Conservation (phyloP, 305 asterid species). For the Fraxinus xanthoxyloides region DNA sequence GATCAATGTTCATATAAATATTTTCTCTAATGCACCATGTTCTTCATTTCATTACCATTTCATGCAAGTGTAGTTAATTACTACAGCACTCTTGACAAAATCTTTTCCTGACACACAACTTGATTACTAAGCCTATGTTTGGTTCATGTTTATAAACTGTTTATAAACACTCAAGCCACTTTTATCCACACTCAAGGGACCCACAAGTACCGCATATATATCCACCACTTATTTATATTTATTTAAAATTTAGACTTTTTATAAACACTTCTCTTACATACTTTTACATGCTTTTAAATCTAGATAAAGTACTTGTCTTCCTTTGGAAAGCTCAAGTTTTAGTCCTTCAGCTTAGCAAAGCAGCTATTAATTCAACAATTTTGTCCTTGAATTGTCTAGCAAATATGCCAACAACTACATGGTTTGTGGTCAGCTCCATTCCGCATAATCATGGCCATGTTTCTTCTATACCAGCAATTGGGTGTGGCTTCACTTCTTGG, state of each 20-base stretch:
- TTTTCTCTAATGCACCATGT: not conserved
- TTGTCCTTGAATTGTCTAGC: conserved; percentile 44
- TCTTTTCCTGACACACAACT: not conserved
- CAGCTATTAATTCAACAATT: not conserved
- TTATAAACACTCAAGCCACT: not conserved
- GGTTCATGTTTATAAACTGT: not conserved
- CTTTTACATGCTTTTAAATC: not conserved
- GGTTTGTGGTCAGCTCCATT: conserved; percentile 92
- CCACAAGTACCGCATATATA: not conserved
- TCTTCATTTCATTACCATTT: not conserved
- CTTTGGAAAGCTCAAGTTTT: not conserved
- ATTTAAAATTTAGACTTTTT: not conserved
- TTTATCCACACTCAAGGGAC: not conserved
- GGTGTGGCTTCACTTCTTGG: conserved; percentile 90
- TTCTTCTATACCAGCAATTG: conserved; percentile 86
- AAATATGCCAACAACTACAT: conserved; percentile 91
- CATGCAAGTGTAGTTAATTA: not conserved
- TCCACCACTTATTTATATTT: not conserved
- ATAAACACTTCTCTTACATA: not conserved
- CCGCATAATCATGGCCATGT: conserved; percentile 73
- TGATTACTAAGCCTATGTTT: not conserved
- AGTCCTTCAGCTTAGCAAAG: not conserved
- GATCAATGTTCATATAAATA: not conserved
- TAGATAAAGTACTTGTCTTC: not conserved
- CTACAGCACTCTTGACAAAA: not conserved